Evolutionary conservation across 805 yeast species (phyloP), one percentile per base, ranked within the genome.

Genomic region (Yarrowia deformans): DNA sequence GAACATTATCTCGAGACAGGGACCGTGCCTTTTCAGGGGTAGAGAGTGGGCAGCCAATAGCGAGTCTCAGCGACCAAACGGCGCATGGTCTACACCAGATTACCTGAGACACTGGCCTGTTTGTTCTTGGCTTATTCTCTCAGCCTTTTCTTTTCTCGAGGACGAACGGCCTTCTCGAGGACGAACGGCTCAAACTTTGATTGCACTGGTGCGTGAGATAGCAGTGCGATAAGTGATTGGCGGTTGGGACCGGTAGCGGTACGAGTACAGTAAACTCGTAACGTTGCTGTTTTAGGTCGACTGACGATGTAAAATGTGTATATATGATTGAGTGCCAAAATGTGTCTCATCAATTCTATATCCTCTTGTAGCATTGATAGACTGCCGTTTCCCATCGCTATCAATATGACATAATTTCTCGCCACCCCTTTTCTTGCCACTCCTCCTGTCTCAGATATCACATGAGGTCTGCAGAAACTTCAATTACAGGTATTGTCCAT

Each of bases 401-500:
- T 23, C 29, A 23, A 23, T 23, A 23, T 23, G 29, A 23, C 29
- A 23, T 23, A 23, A 23, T 23, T 2, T 23, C 29, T 23, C 29
- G 29, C 4, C 29, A 23, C 29, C 4, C 29, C 29, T 23, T 23
- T 23, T 23, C 29, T 4, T 4, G 29, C 29, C 29, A 23, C 29
- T 23, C 29, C 29, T 23, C 29, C 29, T 5, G 52, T 48, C 18
- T 48, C 52, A 14, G 23, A 7, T 34, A 32, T 32, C 56, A 50
- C 56, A 50, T 50, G 40, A 3, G 23, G 6, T 12, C 29, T 34
- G 56, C 56, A 34, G 13, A 48, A 23, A 9, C 50, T 46, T 8
- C 50, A 46, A 46, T 23, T 7, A 7, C 55, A 16, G 55, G 39
- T 39, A 49, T 49, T 49, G 55, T 49, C 39, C 37, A 16, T 49